Base-by-base conservation (phyloP, 192 early-diverging fungal genomes). In the Physocladia obscura region DNA sequence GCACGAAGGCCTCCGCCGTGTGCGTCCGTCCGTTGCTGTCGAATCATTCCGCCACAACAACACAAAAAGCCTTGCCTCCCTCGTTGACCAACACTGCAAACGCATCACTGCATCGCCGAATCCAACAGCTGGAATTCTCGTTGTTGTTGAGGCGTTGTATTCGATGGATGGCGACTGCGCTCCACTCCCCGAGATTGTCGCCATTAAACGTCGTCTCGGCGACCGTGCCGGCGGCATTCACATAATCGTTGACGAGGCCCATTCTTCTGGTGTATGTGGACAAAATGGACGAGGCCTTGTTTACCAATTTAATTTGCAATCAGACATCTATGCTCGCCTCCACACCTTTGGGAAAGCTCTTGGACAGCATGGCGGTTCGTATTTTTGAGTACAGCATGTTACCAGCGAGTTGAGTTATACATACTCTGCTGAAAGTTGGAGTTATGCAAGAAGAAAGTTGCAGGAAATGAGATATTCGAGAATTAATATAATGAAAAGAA, bases 311-410 rank as follows among this genome's bases (percentile, higher is more conserved):
- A 85, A 86, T 13, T 64, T 94, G 38, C 83, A 92, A 64, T 39
- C 69, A 54, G 59, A 79, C 35, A 78, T 92, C 6, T 92, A 90
- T 85, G 91, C 89, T 3, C 79, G 91, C 32, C 71, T 94, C 0
- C 87, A 90, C 68, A 94, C 92, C 13, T 94, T 94, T 77, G 90
- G 92, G 34, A 94, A 94, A 61, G 89, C 88, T 1, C 71, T 93
- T 36, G 91, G 89, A 19, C 81, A 82, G 26, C 92, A 92, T 70
- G 92, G 92, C 78, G 89, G 89, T 91, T 69, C 35, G 19, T 31
- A 24, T 47, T 35, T 4, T 35, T 59, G 13, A 37, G 35, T 13
- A 29, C 70, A 44, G 19, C 34, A 15, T 0, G 44, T 0, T 17
- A 0, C 44, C 13, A n/a, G n/a, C 44, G n/a, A 47, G 44, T 0